These are phyloP conservation scores for Aspergillus piperis DNA, from an alignment of 2,329 filamentous ascomycete genomes.

Conservation along the genomic window DNA sequence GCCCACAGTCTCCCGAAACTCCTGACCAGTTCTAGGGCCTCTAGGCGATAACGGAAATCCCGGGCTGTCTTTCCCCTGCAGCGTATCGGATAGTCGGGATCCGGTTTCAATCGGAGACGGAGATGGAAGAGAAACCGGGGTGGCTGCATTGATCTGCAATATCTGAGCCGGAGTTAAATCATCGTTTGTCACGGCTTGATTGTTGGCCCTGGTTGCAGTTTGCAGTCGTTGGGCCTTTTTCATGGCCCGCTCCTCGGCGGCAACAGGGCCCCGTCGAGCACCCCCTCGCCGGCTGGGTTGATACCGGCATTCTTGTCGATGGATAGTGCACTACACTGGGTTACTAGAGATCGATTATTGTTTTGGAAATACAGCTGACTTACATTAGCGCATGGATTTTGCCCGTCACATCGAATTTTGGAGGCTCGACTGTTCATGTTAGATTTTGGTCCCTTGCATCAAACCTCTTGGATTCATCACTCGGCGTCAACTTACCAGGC, in stretches of 20 bases:
- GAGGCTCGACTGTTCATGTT: slow-evolving; percentile 19
- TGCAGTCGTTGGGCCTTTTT: slow-evolving; percentile 2
- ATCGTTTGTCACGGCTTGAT: background rate
- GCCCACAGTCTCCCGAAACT: background rate
- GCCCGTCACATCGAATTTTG: slow-evolving; percentile 28
- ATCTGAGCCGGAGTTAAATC: background rate
- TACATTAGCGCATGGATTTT: slow-evolving; percentile 25
- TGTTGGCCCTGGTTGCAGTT: background rate
- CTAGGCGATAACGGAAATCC: background rate
- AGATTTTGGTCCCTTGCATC: background rate
- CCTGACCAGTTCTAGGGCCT: background rate
- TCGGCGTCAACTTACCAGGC: slow-evolving; percentile 18
- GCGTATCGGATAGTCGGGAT: background rate
- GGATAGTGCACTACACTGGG: background rate
- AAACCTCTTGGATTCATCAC: too few relatives aligned
- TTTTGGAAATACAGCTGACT: background rate
- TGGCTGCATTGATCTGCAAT: background rate
- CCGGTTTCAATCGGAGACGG: background rate
- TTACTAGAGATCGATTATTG: background rate
- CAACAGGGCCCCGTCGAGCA: slow-evolving; percentile 8
- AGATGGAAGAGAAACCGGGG: background rate
- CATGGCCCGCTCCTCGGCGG: background rate
- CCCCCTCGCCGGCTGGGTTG: slow-evolving; percentile 13
- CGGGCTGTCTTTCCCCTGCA: background rate
- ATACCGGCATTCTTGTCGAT: slow-evolving; percentile 8